Conservation (phyloP, 768 basidiomycete genomes). For the Lactarius tabidus region DNA sequence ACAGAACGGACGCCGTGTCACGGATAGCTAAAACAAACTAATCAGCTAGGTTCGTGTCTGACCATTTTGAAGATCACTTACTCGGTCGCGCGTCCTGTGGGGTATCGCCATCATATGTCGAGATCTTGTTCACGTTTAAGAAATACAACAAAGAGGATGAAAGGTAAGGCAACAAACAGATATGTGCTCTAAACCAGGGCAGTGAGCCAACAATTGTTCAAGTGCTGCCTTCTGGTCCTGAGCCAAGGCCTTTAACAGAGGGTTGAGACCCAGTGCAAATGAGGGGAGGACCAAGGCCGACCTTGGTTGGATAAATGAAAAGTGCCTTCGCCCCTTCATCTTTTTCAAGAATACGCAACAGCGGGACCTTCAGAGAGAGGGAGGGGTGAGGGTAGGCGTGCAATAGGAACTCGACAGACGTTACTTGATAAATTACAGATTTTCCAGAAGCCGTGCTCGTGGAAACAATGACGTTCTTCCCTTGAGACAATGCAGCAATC, state of each 20-base stretch:
- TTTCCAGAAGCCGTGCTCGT: slow-evolving; percentile 90
- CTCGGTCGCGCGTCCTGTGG: slow-evolving; percentile 62
- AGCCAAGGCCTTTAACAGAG: slow-evolving; percentile 65
- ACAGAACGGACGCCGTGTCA: slow-evolving; percentile 70
- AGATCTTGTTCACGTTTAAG: slow-evolving; percentile 40
- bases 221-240: slow-evolving; percentile 80
- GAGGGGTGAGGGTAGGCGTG: neutral
- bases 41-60: neutral
- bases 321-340: slow-evolving; percentile 63
- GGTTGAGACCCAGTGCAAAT: neutral
- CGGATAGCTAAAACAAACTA: slow-evolving; percentile 50
- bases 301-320: slow-evolving; percentile 89
- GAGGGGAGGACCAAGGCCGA: slow-evolving; percentile 24
- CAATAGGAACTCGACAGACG: neutral
- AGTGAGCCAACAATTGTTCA: slow-evolving; percentile 57
- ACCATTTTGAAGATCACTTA: slow-evolving; percentile 29
- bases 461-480: slow-evolving; percentile 77
- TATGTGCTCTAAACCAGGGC: slow-evolving; percentile 58
- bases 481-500: slow-evolving; percentile 54
- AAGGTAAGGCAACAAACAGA: slow-evolving; percentile 36
- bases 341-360: slow-evolving; percentile 61
- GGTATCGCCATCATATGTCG: slow-evolving; percentile 89
- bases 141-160: neutral
- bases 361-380: slow-evolving; percentile 51
- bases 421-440: slow-evolving; percentile 81